Conservation (phyloP, 108 stramenopile genomes). For the Nitzschia sp. region DNA sequence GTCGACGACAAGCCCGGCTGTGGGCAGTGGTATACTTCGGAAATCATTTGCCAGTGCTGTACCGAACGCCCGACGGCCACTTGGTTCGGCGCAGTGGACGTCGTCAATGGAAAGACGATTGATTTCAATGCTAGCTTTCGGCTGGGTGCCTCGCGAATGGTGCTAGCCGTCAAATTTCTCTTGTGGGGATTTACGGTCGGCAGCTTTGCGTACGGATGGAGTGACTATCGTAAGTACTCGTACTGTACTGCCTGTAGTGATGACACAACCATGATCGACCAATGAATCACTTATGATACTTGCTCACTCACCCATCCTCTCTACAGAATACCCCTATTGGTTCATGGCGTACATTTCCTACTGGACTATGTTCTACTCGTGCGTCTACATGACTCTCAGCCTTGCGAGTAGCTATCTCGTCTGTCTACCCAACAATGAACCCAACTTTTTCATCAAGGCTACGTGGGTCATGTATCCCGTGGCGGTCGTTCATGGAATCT, state of each 20-base stretch:
- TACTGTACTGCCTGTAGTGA: no score
- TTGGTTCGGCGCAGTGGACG: neutral
- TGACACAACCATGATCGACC: no score
- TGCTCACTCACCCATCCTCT: no score
- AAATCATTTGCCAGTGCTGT: neutral
- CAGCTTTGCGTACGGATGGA: neutral
- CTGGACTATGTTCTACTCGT: neutral
- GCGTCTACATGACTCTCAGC: neutral
- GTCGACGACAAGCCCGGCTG: no score
- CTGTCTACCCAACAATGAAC: neutral
- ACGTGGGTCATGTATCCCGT: slow-evolving; percentile 10
- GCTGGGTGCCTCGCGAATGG: neutral
- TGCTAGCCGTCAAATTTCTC: neutral
- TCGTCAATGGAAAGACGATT: neutral
- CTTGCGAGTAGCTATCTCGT: no score
- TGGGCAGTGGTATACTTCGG: neutral
- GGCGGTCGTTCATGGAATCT: neutral
- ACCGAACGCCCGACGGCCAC: neutral
- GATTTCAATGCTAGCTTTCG: slow-evolving; percentile 1
- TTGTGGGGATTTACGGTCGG: neutral
- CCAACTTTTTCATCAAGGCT: neutral
- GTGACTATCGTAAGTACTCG: no score
- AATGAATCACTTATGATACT: no score
- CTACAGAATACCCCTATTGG: neutral
- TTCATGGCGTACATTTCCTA: neutral